These are phyloP conservation scores for Trypanosoma cruzi DNA, from an alignment of 208 protist species.

Conservation along the genomic window DNA sequence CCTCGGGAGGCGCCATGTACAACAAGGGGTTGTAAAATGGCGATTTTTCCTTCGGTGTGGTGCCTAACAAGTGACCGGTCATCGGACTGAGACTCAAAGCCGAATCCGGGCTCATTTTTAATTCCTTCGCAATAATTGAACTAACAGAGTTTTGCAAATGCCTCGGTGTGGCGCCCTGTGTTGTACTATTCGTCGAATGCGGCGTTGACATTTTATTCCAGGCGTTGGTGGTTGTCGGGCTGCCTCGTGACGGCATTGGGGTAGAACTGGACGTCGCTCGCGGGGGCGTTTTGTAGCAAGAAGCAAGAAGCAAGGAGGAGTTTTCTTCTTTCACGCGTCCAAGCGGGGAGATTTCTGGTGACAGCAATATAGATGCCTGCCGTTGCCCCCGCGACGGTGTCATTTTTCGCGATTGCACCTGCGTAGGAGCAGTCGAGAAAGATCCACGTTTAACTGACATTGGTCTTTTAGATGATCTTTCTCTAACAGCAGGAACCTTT, in stretches of 20 bases:
- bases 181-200: background rate
- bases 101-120: background rate
- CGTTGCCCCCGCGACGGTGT: background rate
- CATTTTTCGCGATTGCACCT: background rate
- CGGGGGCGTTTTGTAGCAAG: constrained; percentile 9
- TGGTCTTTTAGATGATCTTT: background rate
- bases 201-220: background rate
- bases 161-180: background rate
- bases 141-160: background rate
- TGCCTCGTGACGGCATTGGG: background rate
- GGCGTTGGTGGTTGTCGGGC: background rate
- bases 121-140: background rate
- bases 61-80: background rate
- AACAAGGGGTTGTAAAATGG: constrained; percentile 3
- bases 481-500: background rate
- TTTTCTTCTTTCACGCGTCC: constrained; percentile 10
- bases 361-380: background rate
- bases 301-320: constrained; percentile 17
- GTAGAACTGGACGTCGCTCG: background rate
- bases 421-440: background rate
- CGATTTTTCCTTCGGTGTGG: background rate
- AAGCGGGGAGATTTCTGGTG: constrained; percentile 16
- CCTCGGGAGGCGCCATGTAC: background rate
- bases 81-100: background rate
- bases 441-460: background rate